Evolutionary conservation across 352 stramenopile genomes (phyloP).

Genomic region (Phytophthora tubulina): DNA sequence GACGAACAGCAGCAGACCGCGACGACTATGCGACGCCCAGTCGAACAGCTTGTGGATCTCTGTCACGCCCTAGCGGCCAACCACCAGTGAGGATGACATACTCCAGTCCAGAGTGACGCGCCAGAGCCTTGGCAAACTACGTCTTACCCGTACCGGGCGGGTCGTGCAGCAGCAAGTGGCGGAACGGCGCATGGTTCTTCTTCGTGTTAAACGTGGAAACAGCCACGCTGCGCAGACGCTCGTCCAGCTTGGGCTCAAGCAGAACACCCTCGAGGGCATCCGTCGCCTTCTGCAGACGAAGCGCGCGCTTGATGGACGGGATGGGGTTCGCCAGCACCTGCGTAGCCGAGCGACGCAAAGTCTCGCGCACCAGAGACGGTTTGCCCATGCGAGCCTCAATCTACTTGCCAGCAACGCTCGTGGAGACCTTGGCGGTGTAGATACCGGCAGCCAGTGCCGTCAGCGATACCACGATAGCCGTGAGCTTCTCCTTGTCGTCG

Average conservation of each 20-base stretch:
- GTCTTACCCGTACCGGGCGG: slow-evolving; percentile 99
- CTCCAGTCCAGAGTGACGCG: slow-evolving; percentile 96
- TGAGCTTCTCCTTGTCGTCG: slow-evolving; percentile 96
- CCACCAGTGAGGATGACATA: slow-evolving; percentile 99
- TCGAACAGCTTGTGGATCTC: slow-evolving; percentile 99
- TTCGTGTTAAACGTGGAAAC: slow-evolving; percentile 99
- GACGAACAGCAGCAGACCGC: slow-evolving; percentile 98
- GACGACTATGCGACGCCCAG: slow-evolving; percentile 96
- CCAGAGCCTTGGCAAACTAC: slow-evolving; percentile 98
- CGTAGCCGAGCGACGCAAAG: slow-evolving; percentile 87
- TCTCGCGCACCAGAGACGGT: slow-evolving; percentile 98
- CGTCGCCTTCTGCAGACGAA: slow-evolving; percentile 90
- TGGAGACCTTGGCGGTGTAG: slow-evolving; percentile 96
- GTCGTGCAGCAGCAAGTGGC: slow-evolving; percentile 98
- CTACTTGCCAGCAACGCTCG: slow-evolving; percentile 95
- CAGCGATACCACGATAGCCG: slow-evolving; percentile 94
- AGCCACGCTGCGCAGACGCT: slow-evolving; percentile 95
- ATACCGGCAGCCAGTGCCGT: slow-evolving; percentile 96
- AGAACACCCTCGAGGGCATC: slow-evolving; percentile 97
- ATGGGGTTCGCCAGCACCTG: slow-evolving; percentile 91
- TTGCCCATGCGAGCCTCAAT: slow-evolving; percentile 97
- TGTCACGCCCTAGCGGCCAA: slow-evolving; percentile 96
- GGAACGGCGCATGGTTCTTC: slow-evolving; percentile 98
- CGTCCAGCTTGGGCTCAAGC: slow-evolving; percentile 94
- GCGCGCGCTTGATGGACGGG: slow-evolving; percentile 88